Base-by-base conservation (phyloP, 169 alveolate genomes). In the Cryptosporidium meleagridis region DNA sequence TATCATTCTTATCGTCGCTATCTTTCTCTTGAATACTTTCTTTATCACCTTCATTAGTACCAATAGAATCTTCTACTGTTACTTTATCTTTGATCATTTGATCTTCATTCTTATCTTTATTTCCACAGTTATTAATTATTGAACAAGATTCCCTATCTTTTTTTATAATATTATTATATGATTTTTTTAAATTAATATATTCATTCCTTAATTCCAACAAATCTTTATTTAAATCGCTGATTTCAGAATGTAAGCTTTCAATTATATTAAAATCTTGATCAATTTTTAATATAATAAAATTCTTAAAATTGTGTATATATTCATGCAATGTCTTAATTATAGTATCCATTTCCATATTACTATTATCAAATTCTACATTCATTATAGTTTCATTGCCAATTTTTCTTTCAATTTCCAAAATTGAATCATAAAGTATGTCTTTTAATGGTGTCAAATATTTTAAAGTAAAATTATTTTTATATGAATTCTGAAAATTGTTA, bases 371-470 rank as follows among this genome's bases (percentile, higher is more conserved):
- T 12, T 73, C 72, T 7, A 73, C 86, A 73, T 73, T 59, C 33
- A 73, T 73, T 4, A 59, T 53, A 0, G 35, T 41, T 3, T 62
- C 67, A 21, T 62, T 52, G 14, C 67, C 68, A 8, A 80, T 12
- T 39, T 80, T 59, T 8, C 26, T 26, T 14, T 59, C 67, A 26
- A 80, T 59, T 35, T 80, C 86, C n/a, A 21, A n/a, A 0, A 73
- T 73, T 35, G 35, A 73, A 18, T 73, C 86, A 73, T 55, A 73
- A 21, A 80, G 39, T 31, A 62, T 44, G 31, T 80, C 29, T 59
- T 80, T 80, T 12, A 80, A 33, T 12, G 89, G 89, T 14, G 69
- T 65, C 31, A 80, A 62, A 62, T 80, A 80, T 48, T 80, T 80
- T 9, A 7, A 35, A 23, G 52, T 80, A 80, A 80, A 62, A 29